Evolutionary conservation across 805 yeast genomes (phyloP).

Genomic region (Jamesozyma spencerorum): DNA sequence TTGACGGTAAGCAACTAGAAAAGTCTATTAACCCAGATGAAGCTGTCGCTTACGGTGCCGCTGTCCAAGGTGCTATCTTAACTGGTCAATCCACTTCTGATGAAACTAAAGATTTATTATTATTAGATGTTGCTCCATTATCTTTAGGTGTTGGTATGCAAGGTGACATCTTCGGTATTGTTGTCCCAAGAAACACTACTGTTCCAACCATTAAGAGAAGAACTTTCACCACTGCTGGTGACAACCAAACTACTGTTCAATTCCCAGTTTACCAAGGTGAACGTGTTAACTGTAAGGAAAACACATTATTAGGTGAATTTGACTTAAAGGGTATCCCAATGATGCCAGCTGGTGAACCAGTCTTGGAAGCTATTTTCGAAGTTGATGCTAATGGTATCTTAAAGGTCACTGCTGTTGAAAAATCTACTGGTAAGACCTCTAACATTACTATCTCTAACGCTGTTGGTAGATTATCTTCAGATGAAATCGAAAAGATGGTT

Average conservation of each 20-base stretch:
- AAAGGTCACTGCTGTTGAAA: conserved; percentile 97
- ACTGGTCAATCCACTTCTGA: conserved; percentile 85
- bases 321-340: conserved; percentile 98
- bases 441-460: conserved; percentile 98
- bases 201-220: conserved; percentile 98
- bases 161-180: conserved; percentile 98
- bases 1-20: conserved; percentile 93
- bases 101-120: conserved; percentile 95
- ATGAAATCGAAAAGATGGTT: conserved; percentile 66
- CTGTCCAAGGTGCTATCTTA: conserved; percentile 98
- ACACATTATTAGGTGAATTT: conserved; percentile 96
- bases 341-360: conserved; percentile 72
- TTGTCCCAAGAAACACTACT: conserved; percentile 98
- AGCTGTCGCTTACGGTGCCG: conserved; percentile 99
- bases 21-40: conserved; percentile 98
- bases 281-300: conserved; percentile 97
- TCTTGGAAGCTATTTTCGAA: conserved; percentile 86
- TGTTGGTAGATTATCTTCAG: conserved; percentile 94
- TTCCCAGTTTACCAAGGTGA: conserved; percentile 99
- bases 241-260: conserved; percentile 97
- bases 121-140: too few relatives aligned
- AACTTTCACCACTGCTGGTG: conserved; percentile 97
- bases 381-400: conserved; percentile 99
- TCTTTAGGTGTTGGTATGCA: conserved; percentile 99
- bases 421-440: conserved; percentile 96